Evolutionary conservation across 2,329 filamentous ascomycete species (phyloP).

Genomic region (Colletotrichum sp.): DNA sequence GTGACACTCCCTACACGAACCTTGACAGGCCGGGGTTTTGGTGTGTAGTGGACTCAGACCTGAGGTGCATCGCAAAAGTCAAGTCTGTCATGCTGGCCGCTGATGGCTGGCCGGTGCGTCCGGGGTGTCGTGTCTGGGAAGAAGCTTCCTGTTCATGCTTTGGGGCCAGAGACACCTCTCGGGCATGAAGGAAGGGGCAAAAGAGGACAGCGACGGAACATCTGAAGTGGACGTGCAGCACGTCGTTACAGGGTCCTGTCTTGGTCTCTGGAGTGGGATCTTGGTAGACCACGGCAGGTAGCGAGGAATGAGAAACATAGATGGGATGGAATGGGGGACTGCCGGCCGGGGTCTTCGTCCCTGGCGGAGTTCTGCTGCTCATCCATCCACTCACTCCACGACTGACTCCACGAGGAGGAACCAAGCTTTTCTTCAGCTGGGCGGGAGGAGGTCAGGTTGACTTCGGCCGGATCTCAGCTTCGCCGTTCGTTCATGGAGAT

Average conservation of each 20-base stretch:
- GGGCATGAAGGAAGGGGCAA: background rate
- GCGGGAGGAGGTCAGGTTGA: background rate
- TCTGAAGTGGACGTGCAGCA: constrained; percentile 1
- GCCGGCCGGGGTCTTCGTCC: background rate
- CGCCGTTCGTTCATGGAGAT: background rate
- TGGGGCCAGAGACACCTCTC: constrained; percentile 8
- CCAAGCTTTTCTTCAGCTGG: background rate
- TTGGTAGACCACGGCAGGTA: background rate
- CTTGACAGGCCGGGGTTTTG: background rate
- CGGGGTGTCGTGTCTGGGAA: constrained; percentile 13
- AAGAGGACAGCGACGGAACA: background rate
- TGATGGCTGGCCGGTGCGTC: constrained; percentile 8
- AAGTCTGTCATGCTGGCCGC: constrained; percentile 10
- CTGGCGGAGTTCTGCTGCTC: background rate
- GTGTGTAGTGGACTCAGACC: background rate
- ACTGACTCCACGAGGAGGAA: background rate
- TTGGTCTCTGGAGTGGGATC: background rate
- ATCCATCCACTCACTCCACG: background rate
- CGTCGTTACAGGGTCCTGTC: background rate
- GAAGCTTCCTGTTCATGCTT: constrained; percentile 15
- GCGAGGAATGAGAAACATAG: background rate
- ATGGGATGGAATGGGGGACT: constrained; percentile 6
- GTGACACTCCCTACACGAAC: background rate
- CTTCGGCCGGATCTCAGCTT: background rate
- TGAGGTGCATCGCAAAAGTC: constrained; percentile 9